phyloP scores from a whole-genome alignment of 2,329 filamentous ascomycete genomes.

The Penicillium sp. region DNA sequence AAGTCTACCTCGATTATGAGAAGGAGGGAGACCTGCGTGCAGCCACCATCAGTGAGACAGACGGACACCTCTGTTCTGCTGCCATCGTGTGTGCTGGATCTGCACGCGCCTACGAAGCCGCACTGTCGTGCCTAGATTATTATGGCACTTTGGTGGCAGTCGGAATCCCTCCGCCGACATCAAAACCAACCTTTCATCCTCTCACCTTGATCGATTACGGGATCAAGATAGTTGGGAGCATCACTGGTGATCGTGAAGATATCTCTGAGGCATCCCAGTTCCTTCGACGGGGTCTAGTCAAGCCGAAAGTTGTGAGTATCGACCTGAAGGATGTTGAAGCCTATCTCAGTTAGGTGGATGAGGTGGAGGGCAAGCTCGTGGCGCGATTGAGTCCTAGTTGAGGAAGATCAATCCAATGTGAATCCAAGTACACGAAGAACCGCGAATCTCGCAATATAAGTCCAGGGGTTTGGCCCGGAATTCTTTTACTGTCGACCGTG shows the following conservation, averaged over 20 bases:
- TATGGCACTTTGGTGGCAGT: background rate
- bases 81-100: background rate
- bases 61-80: background rate
- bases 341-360: no score
- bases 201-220: slow-evolving; percentile 1
- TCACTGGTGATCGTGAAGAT: background rate
- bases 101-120: background rate
- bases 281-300: background rate
- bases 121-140: background rate
- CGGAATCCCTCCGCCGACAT: background rate
- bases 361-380: no score
- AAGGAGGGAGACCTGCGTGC: background rate
- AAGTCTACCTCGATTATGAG: slow-evolving; percentile 24
- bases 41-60: background rate
- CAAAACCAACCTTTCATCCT: background rate
- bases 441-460: no score
- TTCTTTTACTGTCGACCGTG: no score
- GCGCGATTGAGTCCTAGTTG: no score
- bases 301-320: background rate
- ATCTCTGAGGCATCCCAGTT: background rate
- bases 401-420: no score
- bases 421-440: no score
- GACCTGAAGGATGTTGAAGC: slow-evolving; percentile 1
- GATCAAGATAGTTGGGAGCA: background rate
- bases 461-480: no score